Evolutionary conservation across 1,284 basidiomycete species (phyloP).

Genomic region (Mycena citricolor): DNA sequence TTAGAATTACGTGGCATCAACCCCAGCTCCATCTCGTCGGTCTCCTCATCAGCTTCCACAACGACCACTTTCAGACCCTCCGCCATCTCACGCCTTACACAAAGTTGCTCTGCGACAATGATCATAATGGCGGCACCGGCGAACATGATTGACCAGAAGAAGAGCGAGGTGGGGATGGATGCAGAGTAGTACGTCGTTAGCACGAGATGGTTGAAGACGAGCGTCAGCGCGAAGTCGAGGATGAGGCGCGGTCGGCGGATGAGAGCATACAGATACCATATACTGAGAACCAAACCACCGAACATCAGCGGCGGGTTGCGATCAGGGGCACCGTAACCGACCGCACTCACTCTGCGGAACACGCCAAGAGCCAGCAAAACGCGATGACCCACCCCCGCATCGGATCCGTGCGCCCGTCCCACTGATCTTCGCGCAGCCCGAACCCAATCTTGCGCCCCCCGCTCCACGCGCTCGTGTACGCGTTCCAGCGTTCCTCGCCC

Average conservation of each 20-base stretch:
- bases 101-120: slow-evolving; percentile 85
- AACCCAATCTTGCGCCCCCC: slow-evolving; percentile 69
- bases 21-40: slow-evolving; percentile 63
- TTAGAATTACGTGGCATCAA: slow-evolving; percentile 40
- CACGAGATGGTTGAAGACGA: slow-evolving; percentile 87
- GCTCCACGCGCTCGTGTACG: slow-evolving; percentile 73
- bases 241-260: slow-evolving; percentile 91
- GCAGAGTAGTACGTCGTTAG: slow-evolving; percentile 91
- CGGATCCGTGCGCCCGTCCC: slow-evolving; percentile 67
- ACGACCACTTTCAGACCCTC: slow-evolving; percentile 72
- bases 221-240: slow-evolving; percentile 90
- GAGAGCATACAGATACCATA: slow-evolving; percentile 84
- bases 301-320: slow-evolving; percentile 11
- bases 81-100: slow-evolving; percentile 90
- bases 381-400: slow-evolving; percentile 87
- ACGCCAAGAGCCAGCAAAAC: slow-evolving; percentile 78
- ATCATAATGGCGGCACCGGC: slow-evolving; percentile 75
- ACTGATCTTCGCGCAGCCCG: slow-evolving; percentile 49
- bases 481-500: slow-evolving; percentile 62
- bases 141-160: slow-evolving; percentile 84
- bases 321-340: slow-evolving; percentile 7
- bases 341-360: slow-evolving; percentile 67
- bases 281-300: slow-evolving; percentile 47
- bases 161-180: slow-evolving; percentile 83
- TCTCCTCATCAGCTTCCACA: slow-evolving; percentile 39